Conservation (phyloP, 768 basidiomycete genomes). For the Gymnopilus dilepis region DNA sequence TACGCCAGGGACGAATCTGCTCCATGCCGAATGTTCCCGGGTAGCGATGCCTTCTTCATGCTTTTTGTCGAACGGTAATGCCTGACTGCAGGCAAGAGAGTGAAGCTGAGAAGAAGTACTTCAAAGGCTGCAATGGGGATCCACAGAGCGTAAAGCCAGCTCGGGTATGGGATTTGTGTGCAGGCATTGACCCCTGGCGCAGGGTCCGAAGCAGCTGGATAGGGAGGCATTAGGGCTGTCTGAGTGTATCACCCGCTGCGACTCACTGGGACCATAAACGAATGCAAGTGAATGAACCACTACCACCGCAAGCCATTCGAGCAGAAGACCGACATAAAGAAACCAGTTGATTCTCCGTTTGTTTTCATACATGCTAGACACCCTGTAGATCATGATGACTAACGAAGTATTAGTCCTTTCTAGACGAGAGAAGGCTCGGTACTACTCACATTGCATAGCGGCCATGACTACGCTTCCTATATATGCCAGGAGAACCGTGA, state of each 20-base stretch:
- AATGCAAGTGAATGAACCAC: conserved; percentile 4
- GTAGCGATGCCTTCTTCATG: neutral
- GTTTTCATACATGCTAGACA: conserved; percentile 26
- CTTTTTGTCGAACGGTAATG: conserved; percentile 11
- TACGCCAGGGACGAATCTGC: conserved; percentile 13
- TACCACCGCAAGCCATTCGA: conserved; percentile 3
- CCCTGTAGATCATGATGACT: conserved; percentile 24
- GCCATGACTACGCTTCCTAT: neutral
- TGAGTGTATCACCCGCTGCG: neutral
- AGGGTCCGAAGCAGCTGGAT: conserved; percentile 10
- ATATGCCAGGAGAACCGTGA: neutral
- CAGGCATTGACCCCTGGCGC: conserved; percentile 15
- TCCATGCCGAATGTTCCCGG: neutral
- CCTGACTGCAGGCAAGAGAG: conserved; percentile 9
- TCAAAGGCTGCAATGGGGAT: conserved; percentile 20
- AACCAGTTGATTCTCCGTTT: conserved; percentile 3
- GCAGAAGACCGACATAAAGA: conserved; percentile 3
- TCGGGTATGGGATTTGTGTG: conserved; percentile 4
- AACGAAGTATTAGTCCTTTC: neutral
- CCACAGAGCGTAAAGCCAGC: conserved; percentile 18
- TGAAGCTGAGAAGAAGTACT: conserved; percentile 7
- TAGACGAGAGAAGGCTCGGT: neutral
- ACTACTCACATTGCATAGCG: conserved; percentile 13
- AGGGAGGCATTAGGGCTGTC: neutral
- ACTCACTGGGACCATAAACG: neutral